Evolutionary conservation across 192 early-diverging fungal species (phyloP).

Genomic region (Linnemannia hyalina): DNA sequence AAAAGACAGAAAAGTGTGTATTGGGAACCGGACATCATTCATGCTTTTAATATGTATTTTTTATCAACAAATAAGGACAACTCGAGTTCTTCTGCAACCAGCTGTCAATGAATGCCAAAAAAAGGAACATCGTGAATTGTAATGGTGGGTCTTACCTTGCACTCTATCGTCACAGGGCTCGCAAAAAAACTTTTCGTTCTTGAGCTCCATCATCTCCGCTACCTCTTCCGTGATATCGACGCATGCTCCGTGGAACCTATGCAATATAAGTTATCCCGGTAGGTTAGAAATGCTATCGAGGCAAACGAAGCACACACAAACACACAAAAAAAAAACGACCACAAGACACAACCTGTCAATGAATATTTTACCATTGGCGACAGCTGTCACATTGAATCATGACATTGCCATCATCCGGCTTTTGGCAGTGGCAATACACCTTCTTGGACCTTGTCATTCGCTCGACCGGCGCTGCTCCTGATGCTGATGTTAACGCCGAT

Average conservation of each 20-base stretch:
- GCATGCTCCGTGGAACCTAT: conserved; percentile 74
- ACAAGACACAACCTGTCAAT: too few relatives aligned
- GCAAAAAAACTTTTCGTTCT: conserved; percentile 55
- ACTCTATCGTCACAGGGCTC: conserved; percentile 46
- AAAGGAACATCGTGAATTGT: neutral
- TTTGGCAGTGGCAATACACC: conserved; percentile 80
- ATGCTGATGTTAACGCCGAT: neutral
- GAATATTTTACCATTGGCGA: conserved; percentile 74
- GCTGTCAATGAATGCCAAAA: conserved; percentile 12
- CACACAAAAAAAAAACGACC: neutral
- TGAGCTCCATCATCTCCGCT: conserved; percentile 60
- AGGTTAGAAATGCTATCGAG: neutral
- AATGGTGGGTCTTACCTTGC: conserved; percentile 42
- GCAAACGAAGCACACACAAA: neutral
- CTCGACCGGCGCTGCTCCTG: conserved; percentile 12
- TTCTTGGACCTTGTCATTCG: conserved; percentile 58
- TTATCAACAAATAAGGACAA: neutral
- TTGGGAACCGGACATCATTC: neutral
- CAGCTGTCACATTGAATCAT: conserved; percentile 85
- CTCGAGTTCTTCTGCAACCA: neutral
- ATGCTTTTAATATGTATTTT: conserved; percentile 4
- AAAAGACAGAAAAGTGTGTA: neutral
- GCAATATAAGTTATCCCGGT: neutral
- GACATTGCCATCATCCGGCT: conserved; percentile 75
- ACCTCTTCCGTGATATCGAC: conserved; percentile 70